Conservation (phyloP, 1,139 yeast species). For the Blastobotrys apis region DNA sequence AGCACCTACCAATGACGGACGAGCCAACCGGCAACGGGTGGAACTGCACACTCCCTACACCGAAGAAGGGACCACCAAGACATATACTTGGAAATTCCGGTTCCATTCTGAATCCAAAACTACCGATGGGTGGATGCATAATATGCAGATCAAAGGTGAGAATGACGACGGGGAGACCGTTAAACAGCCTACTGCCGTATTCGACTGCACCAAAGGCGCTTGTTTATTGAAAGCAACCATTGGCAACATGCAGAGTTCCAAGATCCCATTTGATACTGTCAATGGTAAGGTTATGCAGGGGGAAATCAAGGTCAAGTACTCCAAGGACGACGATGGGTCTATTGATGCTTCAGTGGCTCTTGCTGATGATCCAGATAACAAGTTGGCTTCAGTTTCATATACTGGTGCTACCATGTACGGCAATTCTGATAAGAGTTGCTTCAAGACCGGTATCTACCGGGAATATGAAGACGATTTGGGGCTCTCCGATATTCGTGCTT, state of each 20-base stretch:
- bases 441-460: constrained; percentile 1
- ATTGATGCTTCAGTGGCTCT: background rate
- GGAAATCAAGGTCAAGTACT: background rate
- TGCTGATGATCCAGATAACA: background rate
- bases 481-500: background rate
- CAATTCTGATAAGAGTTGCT: background rate
- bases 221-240: background rate
- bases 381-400: background rate
- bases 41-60: constrained; percentile 1
- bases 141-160: constrained; percentile 1
- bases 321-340: background rate
- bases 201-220: background rate
- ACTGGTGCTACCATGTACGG: background rate
- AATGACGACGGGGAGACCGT: background rate
- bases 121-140: background rate
- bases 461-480: background rate
- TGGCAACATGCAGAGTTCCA: background rate
- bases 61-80: background rate
- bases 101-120: background rate
- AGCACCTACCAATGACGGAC: background rate
- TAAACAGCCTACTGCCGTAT: constrained; percentile 1
- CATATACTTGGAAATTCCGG: background rate
- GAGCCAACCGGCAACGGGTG: background rate
- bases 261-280: background rate
- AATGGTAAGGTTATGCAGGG: background rate